Percentiles rank a stretch among this genome's conserved stretches.
Evolutionary conservation across 257 asterid species (phyloP).

Genomic region (Solanum ossicruentum): DNA sequence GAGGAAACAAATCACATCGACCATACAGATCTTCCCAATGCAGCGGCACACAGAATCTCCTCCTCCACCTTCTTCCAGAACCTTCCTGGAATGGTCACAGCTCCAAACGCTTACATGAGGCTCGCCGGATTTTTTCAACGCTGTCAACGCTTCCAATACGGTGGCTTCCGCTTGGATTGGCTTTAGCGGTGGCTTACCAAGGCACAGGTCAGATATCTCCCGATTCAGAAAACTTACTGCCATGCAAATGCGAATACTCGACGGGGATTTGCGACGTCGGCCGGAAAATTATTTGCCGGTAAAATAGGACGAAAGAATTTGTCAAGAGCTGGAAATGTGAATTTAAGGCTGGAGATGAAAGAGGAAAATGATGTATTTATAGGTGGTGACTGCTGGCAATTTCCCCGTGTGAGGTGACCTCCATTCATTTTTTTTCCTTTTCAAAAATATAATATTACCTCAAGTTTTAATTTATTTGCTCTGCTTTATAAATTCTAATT

Average conservation of each 20-base stretch:
- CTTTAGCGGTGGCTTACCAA: constrained; percentile 70
- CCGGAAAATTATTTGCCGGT: background rate
- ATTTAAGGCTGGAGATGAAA: background rate
- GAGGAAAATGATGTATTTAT: background rate
- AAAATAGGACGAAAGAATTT: background rate
- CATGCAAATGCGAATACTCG: constrained; percentile 33
- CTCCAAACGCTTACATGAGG: constrained; percentile 57
- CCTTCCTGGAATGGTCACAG: constrained; percentile 1
- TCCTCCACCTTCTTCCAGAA: background rate
- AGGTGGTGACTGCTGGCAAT: background rate
- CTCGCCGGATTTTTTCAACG: constrained; percentile 38
- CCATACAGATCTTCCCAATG: constrained; percentile 53
- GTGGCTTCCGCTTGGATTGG: constrained; percentile 33
- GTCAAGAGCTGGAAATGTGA: background rate
- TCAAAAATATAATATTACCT: background rate
- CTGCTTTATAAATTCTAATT: too few relatives aligned
- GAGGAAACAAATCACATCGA: constrained; percentile 55
- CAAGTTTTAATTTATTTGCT: background rate
- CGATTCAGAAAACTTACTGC: constrained; percentile 56
- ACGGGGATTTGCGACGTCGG: background rate
- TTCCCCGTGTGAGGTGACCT: background rate
- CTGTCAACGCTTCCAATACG: constrained; percentile 36
- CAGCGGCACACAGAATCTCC: constrained; percentile 19
- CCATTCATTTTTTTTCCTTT: background rate
- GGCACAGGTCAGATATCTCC: constrained; percentile 65